Evolutionary conservation across 495 filamentous ascomycete species (phyloP), one percentile per base, ranked within the genome.

Genomic region (Lindgomyces ingoldianus): DNA sequence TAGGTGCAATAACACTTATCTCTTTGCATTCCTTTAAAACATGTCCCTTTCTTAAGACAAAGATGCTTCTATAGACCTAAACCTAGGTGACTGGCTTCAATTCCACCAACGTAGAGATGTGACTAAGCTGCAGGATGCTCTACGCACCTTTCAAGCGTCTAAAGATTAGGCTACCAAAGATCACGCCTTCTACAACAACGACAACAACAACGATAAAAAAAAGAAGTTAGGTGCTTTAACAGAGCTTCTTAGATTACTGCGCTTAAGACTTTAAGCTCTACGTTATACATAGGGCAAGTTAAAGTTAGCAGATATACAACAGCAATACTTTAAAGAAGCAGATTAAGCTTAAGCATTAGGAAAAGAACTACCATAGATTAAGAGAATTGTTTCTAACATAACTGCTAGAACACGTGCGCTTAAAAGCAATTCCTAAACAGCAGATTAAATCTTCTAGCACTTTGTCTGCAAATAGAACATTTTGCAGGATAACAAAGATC

Each of bases 361-460:
- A 47, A 47, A 47, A 47, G 8, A 47, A 47, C 44, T 22, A 47
- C 44, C 8, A 47, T n/a, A 47, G n/a, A 18, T 22, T 47, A 47
- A 47, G 8, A 47, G n/a, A 47, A 47, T 47, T 47, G 44, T 47
- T 47, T 47, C 21, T 18, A 47, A 47, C 44, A 47, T 47, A 18
- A 47, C 44, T n/a, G 21, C 44, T 47, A 47, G 44, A 47, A 47
- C 18, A 47, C 44, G 44, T 18, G n/a, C 44, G n/a, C 44, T 47
- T 47, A 47, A 18, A 47, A 47, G 44, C 44, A 47, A 47, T 47
- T 47, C 44, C 44, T 22, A 47, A 47, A 47, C 44, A 47, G 44
- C 44, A 47, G 44, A 47, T 18, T 47, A 47, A 47, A 47, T 47
- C 44, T 47, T 47, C 44, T 47, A 47, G 44, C 44, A 47, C n/a